Evolutionary conservation across 2,329 filamentous ascomycete genomes (phyloP), one percentile per base, ranked within the genome.

Genomic region (Hymenoscyphus fructigenus): DNA sequence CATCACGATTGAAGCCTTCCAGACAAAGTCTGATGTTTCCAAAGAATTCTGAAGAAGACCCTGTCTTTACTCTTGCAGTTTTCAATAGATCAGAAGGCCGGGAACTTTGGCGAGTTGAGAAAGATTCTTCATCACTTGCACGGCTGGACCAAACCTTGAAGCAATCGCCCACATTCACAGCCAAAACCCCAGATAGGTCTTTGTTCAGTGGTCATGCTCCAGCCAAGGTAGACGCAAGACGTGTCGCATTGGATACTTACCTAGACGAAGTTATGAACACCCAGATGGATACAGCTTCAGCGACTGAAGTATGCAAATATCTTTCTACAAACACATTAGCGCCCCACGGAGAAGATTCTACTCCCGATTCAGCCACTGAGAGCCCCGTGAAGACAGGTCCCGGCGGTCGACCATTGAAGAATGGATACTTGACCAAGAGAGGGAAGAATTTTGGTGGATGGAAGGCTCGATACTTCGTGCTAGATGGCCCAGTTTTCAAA

Each of bases 381-480:
- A 75, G 77, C 41, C 76, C 73, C 9, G 68, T 75, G 61, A 83
- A 77, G 73, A 79, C 81, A 3, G 85, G 87, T 0, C 82, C 86
- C 5, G 86, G 89, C 71, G 87, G 88, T 3, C 86, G 88, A 59
- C 87, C 90, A 9, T 83, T 88, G 65, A 92, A 92, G 74, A 93
- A 89, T 74, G 95, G 95, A 9, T 99, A 98, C 77, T 81, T 99
- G 59, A 98, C 95, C 1, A 99, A 99, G 80, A 87, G 91, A 71
- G 95, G 95, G 59, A 99, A 99, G 82, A 98, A 98, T 74, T 99
- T 99, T 79, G 95, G 95, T 60, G 95, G 95, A 59, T 99, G 95
- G 95, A 99, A 99, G 78, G 93, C 93, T 12, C 81, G 88, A 64
- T 91, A 87, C 73, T 91, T 91, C 73, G 83, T 89, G 15, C 80